Percentiles rank a stretch among this genome's conserved stretches.
phyloP scores from a whole-genome alignment of 495 filamentous ascomycete species.

The Hyaloscypha bicolor region DNA sequence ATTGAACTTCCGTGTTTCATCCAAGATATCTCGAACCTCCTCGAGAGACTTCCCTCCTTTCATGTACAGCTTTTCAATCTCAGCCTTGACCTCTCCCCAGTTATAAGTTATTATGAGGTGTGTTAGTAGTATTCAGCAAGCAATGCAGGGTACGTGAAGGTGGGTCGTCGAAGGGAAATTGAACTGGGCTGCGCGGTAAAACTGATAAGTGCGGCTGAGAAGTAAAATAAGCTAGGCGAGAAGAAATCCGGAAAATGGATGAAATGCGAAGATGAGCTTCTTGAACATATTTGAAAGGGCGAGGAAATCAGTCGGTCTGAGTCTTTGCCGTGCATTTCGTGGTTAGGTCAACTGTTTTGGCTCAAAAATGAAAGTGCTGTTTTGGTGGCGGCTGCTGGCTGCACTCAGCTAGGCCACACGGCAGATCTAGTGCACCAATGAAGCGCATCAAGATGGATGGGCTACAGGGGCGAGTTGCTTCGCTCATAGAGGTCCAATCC shows the following conservation, averaged over 20 bases:
- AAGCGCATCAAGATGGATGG: too few relatives aligned
- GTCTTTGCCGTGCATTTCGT: neutral
- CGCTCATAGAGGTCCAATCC: too few relatives aligned
- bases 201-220: too few relatives aligned
- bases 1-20: conserved; percentile 4
- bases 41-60: conserved; percentile 9
- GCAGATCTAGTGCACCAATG: too few relatives aligned
- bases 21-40: conserved; percentile 9
- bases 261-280: too few relatives aligned
- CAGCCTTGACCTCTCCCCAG: conserved; percentile 13
- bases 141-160: neutral
- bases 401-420: neutral
- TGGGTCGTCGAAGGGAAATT: neutral
- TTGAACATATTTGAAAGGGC: neutral
- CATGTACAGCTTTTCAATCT: conserved; percentile 10
- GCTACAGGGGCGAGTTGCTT: too few relatives aligned
- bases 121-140: neutral
- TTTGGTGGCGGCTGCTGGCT: neutral
- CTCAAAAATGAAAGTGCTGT: neutral
- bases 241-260: too few relatives aligned
- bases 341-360: neutral
- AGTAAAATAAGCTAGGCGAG: too few relatives aligned
- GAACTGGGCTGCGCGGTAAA: neutral
- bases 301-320: neutral
- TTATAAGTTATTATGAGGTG: conserved; percentile 5